A percentile compares a stretch with the other conserved stretches of the same genome.
phyloP scores from a whole-genome alignment of 768 basidiomycete species.

The Chiua virens region DNA sequence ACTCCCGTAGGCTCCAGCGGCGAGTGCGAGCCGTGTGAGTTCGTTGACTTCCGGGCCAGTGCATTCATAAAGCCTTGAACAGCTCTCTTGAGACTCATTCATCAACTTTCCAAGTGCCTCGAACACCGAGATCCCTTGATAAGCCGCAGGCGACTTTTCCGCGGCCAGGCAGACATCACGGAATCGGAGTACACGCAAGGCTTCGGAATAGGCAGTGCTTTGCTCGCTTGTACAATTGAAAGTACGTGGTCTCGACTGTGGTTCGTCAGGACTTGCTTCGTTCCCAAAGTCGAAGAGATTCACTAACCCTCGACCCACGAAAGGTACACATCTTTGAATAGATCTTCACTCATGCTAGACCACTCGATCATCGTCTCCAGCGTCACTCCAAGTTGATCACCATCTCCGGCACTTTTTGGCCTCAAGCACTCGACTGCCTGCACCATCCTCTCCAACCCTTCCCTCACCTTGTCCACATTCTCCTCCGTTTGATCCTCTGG shows the following conservation, averaged over 20 bases:
- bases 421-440: conserved; percentile 53
- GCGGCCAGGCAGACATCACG: conserved; percentile 60
- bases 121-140: conserved; percentile 33
- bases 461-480: conserved; percentile 44
- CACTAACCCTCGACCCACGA: conserved; percentile 76
- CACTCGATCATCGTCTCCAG: conserved; percentile 72
- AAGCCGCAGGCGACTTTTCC: conserved; percentile 22
- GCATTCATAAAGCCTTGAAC: conserved; percentile 69
- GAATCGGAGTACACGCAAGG: conserved; percentile 78
- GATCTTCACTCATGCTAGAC: conserved; percentile 52
- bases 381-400: conserved; percentile 60
- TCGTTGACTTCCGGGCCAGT: conserved; percentile 78
- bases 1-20: conserved; percentile 77
- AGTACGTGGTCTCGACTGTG: conserved; percentile 70
- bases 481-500: conserved; percentile 38
- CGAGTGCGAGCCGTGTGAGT: conserved; percentile 60
- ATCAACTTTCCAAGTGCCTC: conserved; percentile 65
- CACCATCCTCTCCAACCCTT: conserved; percentile 47
- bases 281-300: not conserved
- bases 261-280: not conserved
- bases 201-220: conserved; percentile 82
- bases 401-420: conserved; percentile 36
- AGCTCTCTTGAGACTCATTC: conserved; percentile 77
- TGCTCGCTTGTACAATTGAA: conserved; percentile 81
- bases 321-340: conserved; percentile 68